Conservation (phyloP, 2,329 filamentous ascomycete genomes). For the Cladosporium oxysporum region DNA sequence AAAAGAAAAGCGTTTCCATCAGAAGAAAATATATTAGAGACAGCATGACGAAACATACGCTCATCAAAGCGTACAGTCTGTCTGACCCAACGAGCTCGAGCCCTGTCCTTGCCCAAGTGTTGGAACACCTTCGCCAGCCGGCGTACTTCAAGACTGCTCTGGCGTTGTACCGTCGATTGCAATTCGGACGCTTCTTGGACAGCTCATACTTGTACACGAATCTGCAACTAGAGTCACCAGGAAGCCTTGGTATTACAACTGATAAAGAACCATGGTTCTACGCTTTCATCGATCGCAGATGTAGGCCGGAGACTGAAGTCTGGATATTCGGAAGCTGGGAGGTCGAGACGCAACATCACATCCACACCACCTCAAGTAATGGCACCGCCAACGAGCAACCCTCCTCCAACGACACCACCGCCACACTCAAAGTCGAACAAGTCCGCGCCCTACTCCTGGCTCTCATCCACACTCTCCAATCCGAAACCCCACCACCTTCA, state of each 20-base stretch:
- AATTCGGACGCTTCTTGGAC: slow-evolving; percentile 54
- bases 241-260: not conserved
- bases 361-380: not conserved
- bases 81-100: not conserved
- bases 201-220: slow-evolving; percentile 45
- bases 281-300: slow-evolving; percentile 63
- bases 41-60: not conserved
- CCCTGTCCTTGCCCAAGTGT: not conserved
- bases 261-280: slow-evolving; percentile 48
- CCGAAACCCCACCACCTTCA: slow-evolving; percentile 9
- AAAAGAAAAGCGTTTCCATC: not conserved
- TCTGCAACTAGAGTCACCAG: not conserved
- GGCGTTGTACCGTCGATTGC: slow-evolving; percentile 62
- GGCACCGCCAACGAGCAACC: not conserved
- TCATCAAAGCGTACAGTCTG: not conserved
- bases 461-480: slow-evolving; percentile 24
- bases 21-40: not conserved
- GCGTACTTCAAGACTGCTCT: slow-evolving; percentile 42
- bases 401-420: not conserved
- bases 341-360: not conserved
- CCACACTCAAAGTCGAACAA: not conserved
- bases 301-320: slow-evolving; percentile 63
- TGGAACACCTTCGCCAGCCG: slow-evolving; percentile 11
- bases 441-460: slow-evolving; percentile 21
- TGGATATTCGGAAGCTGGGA: slow-evolving; percentile 57